phyloP scores from a whole-genome alignment of 768 basidiomycete genomes.

The Calocybe gangraenosa region DNA sequence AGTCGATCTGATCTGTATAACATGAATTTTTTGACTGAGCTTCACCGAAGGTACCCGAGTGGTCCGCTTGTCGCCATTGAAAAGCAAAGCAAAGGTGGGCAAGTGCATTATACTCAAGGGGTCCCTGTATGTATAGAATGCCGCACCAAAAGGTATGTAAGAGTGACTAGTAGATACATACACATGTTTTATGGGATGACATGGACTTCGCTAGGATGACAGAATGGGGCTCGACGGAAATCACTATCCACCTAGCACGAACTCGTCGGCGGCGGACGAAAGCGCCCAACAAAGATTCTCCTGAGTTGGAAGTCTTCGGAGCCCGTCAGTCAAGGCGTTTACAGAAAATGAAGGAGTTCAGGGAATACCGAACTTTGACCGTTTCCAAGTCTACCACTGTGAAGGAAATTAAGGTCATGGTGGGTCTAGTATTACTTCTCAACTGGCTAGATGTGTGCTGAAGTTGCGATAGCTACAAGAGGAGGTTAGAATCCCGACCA shows the following conservation, averaged over 20 bases:
- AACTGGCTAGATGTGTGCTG: slow-evolving; percentile 3
- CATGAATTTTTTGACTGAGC: not conserved
- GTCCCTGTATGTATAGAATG: slow-evolving; percentile 59
- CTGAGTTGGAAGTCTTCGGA: slow-evolving; percentile 32
- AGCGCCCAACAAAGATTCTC: slow-evolving; percentile 11
- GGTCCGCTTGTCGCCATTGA: slow-evolving; percentile 51
- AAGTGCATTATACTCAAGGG: slow-evolving; percentile 39
- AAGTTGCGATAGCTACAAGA: slow-evolving; percentile 49
- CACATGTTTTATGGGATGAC: not conserved
- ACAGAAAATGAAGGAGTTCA: slow-evolving; percentile 49
- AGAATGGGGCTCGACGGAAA: slow-evolving; percentile 57
- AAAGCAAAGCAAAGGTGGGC: slow-evolving; percentile 26
- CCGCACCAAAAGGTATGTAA: slow-evolving; percentile 48
- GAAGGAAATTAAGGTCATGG: slow-evolving; percentile 75
- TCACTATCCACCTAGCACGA: slow-evolving; percentile 47
- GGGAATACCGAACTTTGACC: slow-evolving; percentile 45
- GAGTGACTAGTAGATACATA: too few relatives aligned
- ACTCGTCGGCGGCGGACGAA: slow-evolving; percentile 15
- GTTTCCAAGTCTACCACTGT: slow-evolving; percentile 66
- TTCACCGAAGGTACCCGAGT: slow-evolving; percentile 47
- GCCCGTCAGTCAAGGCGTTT: slow-evolving; percentile 70
- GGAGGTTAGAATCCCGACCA: slow-evolving; percentile 63
- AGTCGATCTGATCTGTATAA: slow-evolving; percentile 19
- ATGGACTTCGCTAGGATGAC: slow-evolving; percentile 35
- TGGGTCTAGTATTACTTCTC: slow-evolving; percentile 27